A percentile compares a stretch with the other conserved stretches of the same genome.
Evolutionary conservation across 2,329 filamentous ascomycete species (phyloP).

Genomic region (Phialophora chinensis): DNA sequence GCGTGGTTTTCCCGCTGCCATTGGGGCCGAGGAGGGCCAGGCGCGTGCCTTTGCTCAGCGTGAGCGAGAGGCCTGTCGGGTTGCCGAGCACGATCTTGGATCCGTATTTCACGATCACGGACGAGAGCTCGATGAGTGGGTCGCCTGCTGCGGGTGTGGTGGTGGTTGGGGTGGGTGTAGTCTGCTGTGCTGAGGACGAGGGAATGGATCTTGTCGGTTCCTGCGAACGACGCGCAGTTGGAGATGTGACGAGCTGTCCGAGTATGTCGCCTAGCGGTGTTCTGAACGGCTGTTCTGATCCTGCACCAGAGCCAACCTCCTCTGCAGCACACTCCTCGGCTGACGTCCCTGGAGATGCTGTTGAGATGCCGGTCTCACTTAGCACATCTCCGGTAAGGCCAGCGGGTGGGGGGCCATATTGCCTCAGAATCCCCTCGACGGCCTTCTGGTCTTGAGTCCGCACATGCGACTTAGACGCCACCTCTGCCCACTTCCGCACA

Average conservation of each 20-base stretch:
- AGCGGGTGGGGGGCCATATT: slow-evolving; percentile 29
- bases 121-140: slow-evolving; percentile 82
- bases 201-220: neutral
- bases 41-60: slow-evolving; percentile 78
- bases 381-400: slow-evolving; percentile 33
- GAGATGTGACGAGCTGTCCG: neutral
- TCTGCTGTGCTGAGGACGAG: neutral
- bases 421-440: slow-evolving; percentile 17
- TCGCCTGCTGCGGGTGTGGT: slow-evolving; percentile 57
- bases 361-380: slow-evolving; percentile 32
- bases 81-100: slow-evolving; percentile 78
- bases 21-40: slow-evolving; percentile 96
- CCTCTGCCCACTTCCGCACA: slow-evolving; percentile 33
- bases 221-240: neutral
- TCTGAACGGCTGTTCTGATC: neutral
- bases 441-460: slow-evolving; percentile 19
- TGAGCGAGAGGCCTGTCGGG: slow-evolving; percentile 76
- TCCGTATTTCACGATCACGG: slow-evolving; percentile 81
- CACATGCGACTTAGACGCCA: slow-evolving; percentile 3
- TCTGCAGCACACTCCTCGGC: slow-evolving; percentile 7
- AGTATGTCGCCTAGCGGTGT: slow-evolving; percentile 14
- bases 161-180: neutral
- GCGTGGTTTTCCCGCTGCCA: slow-evolving; percentile 91
- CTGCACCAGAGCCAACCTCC: neutral
- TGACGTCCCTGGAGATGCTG: slow-evolving; percentile 9